Evolutionary conservation across 192 early-diverging fungal species (phyloP).

Genomic region (Backusella mclennaniae): DNA sequence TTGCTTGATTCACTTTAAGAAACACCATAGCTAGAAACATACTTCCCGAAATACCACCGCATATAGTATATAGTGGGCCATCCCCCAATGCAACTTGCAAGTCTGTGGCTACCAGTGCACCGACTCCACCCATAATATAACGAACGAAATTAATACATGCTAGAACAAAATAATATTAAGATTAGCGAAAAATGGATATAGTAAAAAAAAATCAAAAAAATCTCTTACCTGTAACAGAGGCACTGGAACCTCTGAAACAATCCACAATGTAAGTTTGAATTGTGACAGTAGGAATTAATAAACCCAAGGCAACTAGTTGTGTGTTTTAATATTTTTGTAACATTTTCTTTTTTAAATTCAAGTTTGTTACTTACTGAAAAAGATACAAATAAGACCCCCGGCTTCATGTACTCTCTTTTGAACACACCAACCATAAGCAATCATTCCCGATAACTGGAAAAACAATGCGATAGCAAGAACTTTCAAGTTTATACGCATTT

Average conservation of each 20-base stretch:
- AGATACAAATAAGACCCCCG: slow-evolving; percentile 23
- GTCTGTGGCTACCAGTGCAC: background rate
- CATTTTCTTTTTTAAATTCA: background rate
- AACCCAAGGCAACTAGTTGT: slow-evolving; percentile 20
- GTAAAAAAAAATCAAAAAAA: background rate
- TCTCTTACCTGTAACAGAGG: slow-evolving; percentile 34
- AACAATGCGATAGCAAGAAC: slow-evolving; percentile 10
- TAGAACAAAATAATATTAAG: background rate
- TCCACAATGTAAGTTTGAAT: slow-evolving; percentile 37
- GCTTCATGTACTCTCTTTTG: slow-evolving; percentile 32
- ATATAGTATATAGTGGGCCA: background rate
- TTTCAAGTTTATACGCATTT: slow-evolving; percentile 27
- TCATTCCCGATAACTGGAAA: slow-evolving; percentile 9
- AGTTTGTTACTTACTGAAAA: slow-evolving; percentile 26
- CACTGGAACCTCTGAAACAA: slow-evolving; percentile 22
- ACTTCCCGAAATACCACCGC: background rate
- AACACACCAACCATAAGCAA: slow-evolving; percentile 36
- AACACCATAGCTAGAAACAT: background rate
- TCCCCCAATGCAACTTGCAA: background rate
- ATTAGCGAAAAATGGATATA: background rate
- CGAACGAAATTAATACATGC: background rate
- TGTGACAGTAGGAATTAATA: slow-evolving; percentile 29
- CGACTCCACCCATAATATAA: background rate
- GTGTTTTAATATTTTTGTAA: background rate
- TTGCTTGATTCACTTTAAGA: background rate